phyloP scores from a whole-genome alignment of 2,329 filamentous ascomycete species.

The Balansia obtecta region DNA sequence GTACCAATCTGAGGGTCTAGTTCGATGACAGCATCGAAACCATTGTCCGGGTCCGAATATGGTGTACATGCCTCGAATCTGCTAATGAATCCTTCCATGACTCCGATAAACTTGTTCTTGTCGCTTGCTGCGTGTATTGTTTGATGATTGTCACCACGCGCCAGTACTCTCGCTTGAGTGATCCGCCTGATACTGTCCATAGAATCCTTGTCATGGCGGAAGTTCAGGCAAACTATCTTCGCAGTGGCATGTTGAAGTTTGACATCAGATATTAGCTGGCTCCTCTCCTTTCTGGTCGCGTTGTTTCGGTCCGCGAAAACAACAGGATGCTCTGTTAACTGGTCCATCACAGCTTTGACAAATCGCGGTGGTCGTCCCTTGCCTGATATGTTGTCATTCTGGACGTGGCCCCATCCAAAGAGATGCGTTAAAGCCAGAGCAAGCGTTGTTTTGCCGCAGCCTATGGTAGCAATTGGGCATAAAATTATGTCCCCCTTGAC shows the following conservation, averaged over 20 bases:
- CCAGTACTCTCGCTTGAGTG: constrained; percentile 67
- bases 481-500: constrained; percentile 61
- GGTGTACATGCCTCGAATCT: constrained; percentile 71
- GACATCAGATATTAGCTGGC: constrained; percentile 77
- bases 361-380: constrained; percentile 69
- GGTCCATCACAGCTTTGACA: constrained; percentile 53
- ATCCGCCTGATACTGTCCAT: constrained; percentile 61
- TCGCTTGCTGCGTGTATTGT: constrained; percentile 82
- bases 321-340: constrained; percentile 52
- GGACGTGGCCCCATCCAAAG: constrained; percentile 84
- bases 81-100: constrained; percentile 89
- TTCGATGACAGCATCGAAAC: constrained; percentile 76
- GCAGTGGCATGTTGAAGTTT: constrained; percentile 47
- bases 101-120: constrained; percentile 61
- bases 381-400: constrained; percentile 90
- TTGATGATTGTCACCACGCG: constrained; percentile 91
- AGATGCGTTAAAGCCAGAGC: constrained; percentile 69
- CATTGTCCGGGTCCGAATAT: constrained; percentile 57
- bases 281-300: constrained; percentile 74
- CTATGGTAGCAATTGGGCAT: constrained; percentile 85
- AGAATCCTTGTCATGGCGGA: constrained; percentile 68
- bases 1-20: constrained; percentile 70
- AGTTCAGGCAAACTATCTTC: constrained; percentile 76
- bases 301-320: constrained; percentile 94
- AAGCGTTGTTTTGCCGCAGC: constrained; percentile 93